Base-by-base conservation (phyloP, 2,329 filamentous ascomycete genomes). In the Penicillium sp. region DNA sequence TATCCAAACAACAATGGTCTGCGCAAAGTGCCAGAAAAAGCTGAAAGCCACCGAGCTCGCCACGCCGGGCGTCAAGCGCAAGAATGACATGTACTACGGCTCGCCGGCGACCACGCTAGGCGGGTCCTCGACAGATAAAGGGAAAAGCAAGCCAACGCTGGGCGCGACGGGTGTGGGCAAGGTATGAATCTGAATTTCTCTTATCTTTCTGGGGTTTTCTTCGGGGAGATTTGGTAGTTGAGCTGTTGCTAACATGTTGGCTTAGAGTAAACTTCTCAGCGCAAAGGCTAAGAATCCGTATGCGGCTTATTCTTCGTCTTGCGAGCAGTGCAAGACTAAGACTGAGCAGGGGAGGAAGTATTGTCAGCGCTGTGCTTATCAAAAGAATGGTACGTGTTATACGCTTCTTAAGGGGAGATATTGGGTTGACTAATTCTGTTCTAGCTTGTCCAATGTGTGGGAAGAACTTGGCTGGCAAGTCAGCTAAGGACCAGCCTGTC, bases 231-330 rank as follows among this genome's bases (percentile, higher is more conserved):
- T 60, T 22, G 44, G 35, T 15, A 10, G 3, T 24, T 30, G 45
- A 17, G 45, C 15, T 56, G 56, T 53, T 28, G 1, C 38, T 17
- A 10, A 12, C n/a, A 4, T 12, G 13, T 38, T 38, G 30, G n/a
- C 57, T 9, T 59, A 88, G 86, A 89, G 84, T 76, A 89, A 90
- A 74, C 80, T 89, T 4, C 77, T 89, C 35, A 89, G 86, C 60
- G 85, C 88, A 67, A 82, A 83, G 51, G 88, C 88, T 35, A 87
- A 88, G 76, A 89, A 89, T 65, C 87, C 87, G 0, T 89, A 88
- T 67, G 86, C 86, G 2, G 82, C 86, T 58, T 89, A 89, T 72
- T 82, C 86, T 10, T 87, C 85, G 69, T 83, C 84, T 0, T 89
- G 87, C 69, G 81, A 82, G 9, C 82, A 81, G 42, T 89, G 87